Evolutionary conservation across 2,329 filamentous ascomycete genomes (phyloP), one percentile per base, ranked within the genome.

Genomic region (Sarocladium oryzae): DNA sequence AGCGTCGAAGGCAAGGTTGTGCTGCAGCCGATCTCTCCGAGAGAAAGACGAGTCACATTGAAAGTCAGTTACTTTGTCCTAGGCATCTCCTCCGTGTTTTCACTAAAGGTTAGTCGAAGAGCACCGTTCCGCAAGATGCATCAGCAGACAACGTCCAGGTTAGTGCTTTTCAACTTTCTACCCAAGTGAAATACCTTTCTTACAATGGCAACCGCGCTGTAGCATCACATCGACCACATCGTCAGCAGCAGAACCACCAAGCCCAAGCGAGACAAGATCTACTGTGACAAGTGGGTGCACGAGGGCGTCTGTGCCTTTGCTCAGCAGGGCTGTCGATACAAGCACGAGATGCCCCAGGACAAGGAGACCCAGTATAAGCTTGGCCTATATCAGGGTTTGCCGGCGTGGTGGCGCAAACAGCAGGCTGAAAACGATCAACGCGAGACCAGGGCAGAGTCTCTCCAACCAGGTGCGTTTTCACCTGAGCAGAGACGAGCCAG

Each of bases 271-370:
- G 63, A 66, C 53, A 95, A 95, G 64, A 72, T 86, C 21, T 95
- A 86, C 66, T 96, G 90, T 68, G 88, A 89, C 53, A 89, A 92
- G 66, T 96, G 90, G 90, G 85, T 96, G 51, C 84, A 88, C 59
- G 85, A 87, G 53, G 90, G 89, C 18, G 82, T 88, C 38, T 96
- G 91, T 64, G 86, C 86, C 55, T 96, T 89, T 65, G 84, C 79
- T 3, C 88, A 95, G 64, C 85, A 91, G 61, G 90, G 91, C 0
- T 96, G 91, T 71, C 82, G 85, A 57, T 96, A 84, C 73, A 92
- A 90, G 70, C 91, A 96, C 65, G 88, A 93, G 64, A 95, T 96
- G 86, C 91, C 91, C 0, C 67, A 71, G 23, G 82, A 90, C 56
- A 74, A 74, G 49, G 70, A 74, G 0, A 87, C 82, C 1, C 80